phyloP scores from a whole-genome alignment of 148 eudicot species.

The Rhododendron simsii region DNA sequence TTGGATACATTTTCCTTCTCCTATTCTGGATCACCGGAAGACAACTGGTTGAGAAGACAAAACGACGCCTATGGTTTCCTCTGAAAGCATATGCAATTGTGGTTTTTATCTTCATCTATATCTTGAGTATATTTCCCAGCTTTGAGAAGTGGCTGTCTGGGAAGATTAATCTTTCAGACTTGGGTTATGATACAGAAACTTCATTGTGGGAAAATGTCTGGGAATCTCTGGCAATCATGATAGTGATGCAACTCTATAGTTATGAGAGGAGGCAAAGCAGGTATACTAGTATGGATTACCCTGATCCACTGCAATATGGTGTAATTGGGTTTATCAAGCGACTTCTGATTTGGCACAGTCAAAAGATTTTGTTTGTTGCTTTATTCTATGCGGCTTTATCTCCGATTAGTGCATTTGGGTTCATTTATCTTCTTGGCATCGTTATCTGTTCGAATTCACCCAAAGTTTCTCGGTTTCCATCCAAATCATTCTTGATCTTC shows the following conservation, averaged over 20 bases:
- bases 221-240: constrained; percentile 85
- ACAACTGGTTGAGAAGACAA: constrained; percentile 86
- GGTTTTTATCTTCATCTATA: constrained; percentile 72
- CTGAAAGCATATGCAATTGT: constrained; percentile 73
- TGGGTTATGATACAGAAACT: constrained; percentile 71
- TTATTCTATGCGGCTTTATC: constrained; percentile 91
- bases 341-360: constrained; percentile 91
- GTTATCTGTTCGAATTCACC: constrained; percentile 60
- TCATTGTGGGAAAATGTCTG: constrained; percentile 71
- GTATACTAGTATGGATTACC: constrained; percentile 32
- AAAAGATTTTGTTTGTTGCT: constrained; percentile 67
- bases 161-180: constrained; percentile 56
- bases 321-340: constrained; percentile 64
- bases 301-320: constrained; percentile 52
- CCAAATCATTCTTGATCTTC: constrained; percentile 72
- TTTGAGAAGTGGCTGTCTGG: constrained; percentile 62
- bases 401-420: constrained; percentile 82
- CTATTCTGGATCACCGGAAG: constrained; percentile 94
- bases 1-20: constrained; percentile 87
- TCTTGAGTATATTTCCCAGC: constrained; percentile 78
- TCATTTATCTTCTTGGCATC: constrained; percentile 82
- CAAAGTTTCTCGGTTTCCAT: constrained; percentile 86
- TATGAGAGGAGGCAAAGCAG: constrained; percentile 95
- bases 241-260: constrained; percentile 99
- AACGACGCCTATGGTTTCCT: constrained; percentile 86